These are phyloP conservation scores for Talaromyces thailandensis DNA, from an alignment of 495 filamentous ascomycete genomes.

Conservation along the genomic window DNA sequence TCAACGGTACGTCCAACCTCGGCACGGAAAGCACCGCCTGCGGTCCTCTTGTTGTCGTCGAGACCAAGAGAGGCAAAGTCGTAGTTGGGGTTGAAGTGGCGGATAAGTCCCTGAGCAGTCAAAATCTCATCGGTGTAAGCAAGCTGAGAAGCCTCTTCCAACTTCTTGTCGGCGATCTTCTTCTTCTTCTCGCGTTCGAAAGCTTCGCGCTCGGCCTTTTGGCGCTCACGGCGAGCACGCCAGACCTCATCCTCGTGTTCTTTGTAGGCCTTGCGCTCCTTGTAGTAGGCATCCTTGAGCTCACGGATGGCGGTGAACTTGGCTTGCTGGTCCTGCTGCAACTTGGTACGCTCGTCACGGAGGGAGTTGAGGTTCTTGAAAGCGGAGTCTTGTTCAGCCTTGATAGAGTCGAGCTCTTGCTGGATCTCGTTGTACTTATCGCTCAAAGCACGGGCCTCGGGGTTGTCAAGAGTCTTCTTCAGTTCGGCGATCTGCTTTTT, in stretches of 20 bases:
- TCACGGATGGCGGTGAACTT: slow-evolving; percentile 72
- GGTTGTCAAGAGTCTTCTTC: slow-evolving; percentile 78
- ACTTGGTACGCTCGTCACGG: slow-evolving; percentile 77
- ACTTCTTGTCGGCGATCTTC: slow-evolving; percentile 72
- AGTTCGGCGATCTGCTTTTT: slow-evolving; percentile 79
- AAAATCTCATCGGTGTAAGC: slow-evolving; percentile 90
- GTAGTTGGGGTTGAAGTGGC: slow-evolving; percentile 80
- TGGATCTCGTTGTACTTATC: slow-evolving; percentile 75
- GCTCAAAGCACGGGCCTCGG: slow-evolving; percentile 79
- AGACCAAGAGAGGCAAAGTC: slow-evolving; percentile 48
- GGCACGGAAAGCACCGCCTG: slow-evolving; percentile 64
- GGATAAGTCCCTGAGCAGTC: slow-evolving; percentile 73
- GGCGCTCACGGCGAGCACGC: slow-evolving; percentile 64
- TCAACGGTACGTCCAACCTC: slow-evolving; percentile 75
- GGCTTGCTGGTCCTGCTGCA: slow-evolving; percentile 72
- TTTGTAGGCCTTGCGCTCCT: slow-evolving; percentile 62
- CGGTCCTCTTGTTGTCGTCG: slow-evolving; percentile 51
- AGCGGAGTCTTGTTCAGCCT: slow-evolving; percentile 79
- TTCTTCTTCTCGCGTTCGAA: slow-evolving; percentile 65
- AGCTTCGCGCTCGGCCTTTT: slow-evolving; percentile 69
- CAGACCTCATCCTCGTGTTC: slow-evolving; percentile 75
- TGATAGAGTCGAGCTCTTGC: slow-evolving; percentile 79
- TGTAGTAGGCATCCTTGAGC: slow-evolving; percentile 79
- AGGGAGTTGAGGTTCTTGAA: slow-evolving; percentile 80
- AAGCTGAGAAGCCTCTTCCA: slow-evolving; percentile 82